Evolutionary conservation across 495 filamentous ascomycete species (phyloP).

Genomic region (Penicillium bialowiezense): DNA sequence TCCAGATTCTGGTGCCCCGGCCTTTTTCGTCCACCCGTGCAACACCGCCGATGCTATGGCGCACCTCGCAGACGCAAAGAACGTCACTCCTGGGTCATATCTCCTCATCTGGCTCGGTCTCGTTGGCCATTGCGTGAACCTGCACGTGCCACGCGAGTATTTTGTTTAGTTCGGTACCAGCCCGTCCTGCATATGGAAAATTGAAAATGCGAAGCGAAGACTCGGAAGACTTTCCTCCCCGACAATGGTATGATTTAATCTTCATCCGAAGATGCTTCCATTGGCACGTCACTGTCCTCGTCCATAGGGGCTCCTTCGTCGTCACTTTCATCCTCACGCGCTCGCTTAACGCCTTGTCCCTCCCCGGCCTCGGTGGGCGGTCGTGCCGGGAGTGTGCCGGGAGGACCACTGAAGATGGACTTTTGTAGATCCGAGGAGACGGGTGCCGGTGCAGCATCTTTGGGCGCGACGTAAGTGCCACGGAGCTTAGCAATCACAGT

Average conservation of each 20-base stretch:
- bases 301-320: constrained; percentile 73
- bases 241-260: constrained; percentile 32
- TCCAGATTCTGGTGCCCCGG: constrained; percentile 68
- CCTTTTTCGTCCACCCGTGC: constrained; percentile 84
- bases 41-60: constrained; percentile 75
- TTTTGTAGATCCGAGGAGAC: constrained; percentile 74
- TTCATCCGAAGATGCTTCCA: constrained; percentile 55
- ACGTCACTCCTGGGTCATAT: constrained; percentile 61
- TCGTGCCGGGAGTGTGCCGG: constrained; percentile 43
- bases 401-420: constrained; percentile 74
- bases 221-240: background rate
- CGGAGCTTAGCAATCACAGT: constrained; percentile 84
- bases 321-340: constrained; percentile 68
- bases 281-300: constrained; percentile 58
- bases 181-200: constrained; percentile 11
- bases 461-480: constrained; percentile 74
- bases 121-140: constrained; percentile 68
- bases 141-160: constrained; percentile 61
- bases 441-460: constrained; percentile 47
- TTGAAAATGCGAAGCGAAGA: background rate
- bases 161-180: constrained; percentile 27
- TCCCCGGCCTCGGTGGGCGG: constrained; percentile 37
- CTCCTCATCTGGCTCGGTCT: constrained; percentile 78
- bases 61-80: constrained; percentile 42
- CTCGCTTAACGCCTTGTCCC: constrained; percentile 57